Base-by-base conservation (phyloP, 805 yeast species). In the Ogataea parapolymorpha region DNA sequence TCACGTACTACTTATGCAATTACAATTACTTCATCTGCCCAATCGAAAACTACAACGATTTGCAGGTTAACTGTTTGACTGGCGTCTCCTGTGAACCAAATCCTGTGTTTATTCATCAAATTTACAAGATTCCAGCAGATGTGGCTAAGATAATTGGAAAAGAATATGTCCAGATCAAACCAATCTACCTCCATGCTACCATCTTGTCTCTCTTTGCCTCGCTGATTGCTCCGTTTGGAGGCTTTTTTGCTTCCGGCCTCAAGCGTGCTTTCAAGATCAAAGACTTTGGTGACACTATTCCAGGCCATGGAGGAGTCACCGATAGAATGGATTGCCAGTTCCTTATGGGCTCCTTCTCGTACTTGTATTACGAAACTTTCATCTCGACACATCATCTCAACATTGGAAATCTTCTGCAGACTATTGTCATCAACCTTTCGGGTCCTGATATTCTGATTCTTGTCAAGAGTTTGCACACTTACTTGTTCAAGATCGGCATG, bases 321-420 rank as follows among this genome's bases (percentile, higher is more conserved):
- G 99, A 93, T 62, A 78, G 99, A 67, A 82, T 93, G 71, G 99
- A 93, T 67, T 93, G 99, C 67, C 98, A 93, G 67, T 93, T 91
- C 61, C 71, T 93, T 54, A 93, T 93, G 98, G 99, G 99, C 10
- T 86, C 95, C 28, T 93, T 93, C 61, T 77, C 93, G 25, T 90
- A 89, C 59, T 71, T 93, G 51, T 93, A 93, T 67, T 90, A 82
- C 65, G 96, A 91, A 64, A 87, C 96, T 2, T 93, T 93, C 62
- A 77, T 93, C 51, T 80, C 91, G 26, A 76, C 79, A 31, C 77
- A 79, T 49, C 80, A 82, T 61, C 68, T 82, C 48, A 82, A 82
- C 40, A 81, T 87, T 41, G 91, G 88, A 26, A 73, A 82, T 11
- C 66, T 93, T 18, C 65, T 91, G 45, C 95, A 91, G 53, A 67